Conservation (phyloP, 306 rosid genomes). For the Medicago arabica region DNA sequence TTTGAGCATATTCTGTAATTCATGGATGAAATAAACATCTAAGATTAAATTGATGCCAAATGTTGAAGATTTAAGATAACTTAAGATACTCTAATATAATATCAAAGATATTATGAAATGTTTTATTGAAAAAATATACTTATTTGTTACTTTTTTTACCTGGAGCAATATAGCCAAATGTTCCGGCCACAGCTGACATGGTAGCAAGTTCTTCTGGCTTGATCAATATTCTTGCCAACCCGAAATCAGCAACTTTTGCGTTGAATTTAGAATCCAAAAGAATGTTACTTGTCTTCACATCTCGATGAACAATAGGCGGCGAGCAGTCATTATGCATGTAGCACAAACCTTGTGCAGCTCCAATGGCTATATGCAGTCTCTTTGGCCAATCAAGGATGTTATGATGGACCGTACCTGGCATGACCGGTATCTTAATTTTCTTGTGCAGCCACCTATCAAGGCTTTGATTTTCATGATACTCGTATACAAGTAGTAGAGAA, state of each 20-base stretch:
- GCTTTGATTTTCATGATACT: conserved; percentile 43
- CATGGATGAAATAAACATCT: conserved; percentile 5
- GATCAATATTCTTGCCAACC: conserved; percentile 42
- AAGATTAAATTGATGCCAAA: not conserved
- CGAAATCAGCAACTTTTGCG: conserved; percentile 54
- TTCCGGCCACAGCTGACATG: conserved; percentile 47
- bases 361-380: conserved; percentile 50
- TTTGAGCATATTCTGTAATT: conserved; percentile 47
- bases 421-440: not conserved
- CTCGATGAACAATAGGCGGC: conserved; percentile 49
- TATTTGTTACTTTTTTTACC: too few relatives aligned
- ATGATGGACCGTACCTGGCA: conserved; percentile 9
- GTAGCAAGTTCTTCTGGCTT: conserved; percentile 44
- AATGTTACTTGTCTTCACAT: conserved; percentile 48
- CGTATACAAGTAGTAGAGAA: conserved; percentile 47
- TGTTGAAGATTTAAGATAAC: not conserved
- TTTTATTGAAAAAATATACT: too few relatives aligned
- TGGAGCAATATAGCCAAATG: conserved; percentile 53
- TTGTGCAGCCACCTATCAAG: conserved; percentile 46
- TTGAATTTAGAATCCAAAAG: conserved; percentile 49
- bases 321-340: conserved; percentile 51
- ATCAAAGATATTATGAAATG: not conserved
- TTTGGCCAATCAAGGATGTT: conserved; percentile 46
- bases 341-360: conserved; percentile 49
- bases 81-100: not conserved